Percentiles rank a stretch among this genome's conserved stretches.
These are phyloP conservation scores for Clitopilus hobsonii DNA, from an alignment of 768 basidiomycete genomes.

Conservation along the genomic window DNA sequence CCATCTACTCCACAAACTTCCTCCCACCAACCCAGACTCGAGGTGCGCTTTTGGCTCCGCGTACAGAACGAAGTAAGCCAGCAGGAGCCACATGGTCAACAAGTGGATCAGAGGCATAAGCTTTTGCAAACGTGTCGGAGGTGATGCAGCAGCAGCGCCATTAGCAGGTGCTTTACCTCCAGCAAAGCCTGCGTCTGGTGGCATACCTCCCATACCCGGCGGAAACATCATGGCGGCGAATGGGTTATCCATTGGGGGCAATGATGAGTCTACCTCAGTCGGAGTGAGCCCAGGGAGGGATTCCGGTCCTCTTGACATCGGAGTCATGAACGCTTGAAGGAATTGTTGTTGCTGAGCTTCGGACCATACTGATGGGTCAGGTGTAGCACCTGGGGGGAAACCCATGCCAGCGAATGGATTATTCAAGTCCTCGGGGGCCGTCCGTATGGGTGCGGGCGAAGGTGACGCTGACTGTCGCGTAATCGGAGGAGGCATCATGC, in stretches of 20 bases:
- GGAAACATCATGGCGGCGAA: conserved; percentile 42
- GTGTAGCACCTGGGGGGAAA: conserved; percentile 11
- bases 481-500: conserved; percentile 33
- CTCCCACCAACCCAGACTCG: conserved; percentile 23
- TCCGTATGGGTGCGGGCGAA: conserved; percentile 12
- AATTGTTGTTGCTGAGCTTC: conserved; percentile 67
- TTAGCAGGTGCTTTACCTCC: conserved; percentile 22
- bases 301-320: conserved; percentile 10
- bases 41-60: conserved; percentile 52
- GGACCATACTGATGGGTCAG: conserved; percentile 61
- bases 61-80: conserved; percentile 66
- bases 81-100: conserved; percentile 55
- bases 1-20: conserved; percentile 57
- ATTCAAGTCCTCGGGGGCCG: conserved; percentile 12
- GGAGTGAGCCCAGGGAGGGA: conserved; percentile 11
- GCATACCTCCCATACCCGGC: conserved; percentile 17
- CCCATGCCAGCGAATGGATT: conserved; percentile 18
- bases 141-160: neutral
- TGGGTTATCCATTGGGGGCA: conserved; percentile 36
- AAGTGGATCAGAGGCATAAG: conserved; percentile 65
- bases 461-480: conserved; percentile 23
- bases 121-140: conserved; percentile 50
- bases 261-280: conserved; percentile 19
- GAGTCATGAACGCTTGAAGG: conserved; percentile 57
- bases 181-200: conserved; percentile 13